These are phyloP conservation scores for Ceratocystis harringtonii DNA, from an alignment of 2,329 filamentous ascomycete genomes.

Conservation along the genomic window DNA sequence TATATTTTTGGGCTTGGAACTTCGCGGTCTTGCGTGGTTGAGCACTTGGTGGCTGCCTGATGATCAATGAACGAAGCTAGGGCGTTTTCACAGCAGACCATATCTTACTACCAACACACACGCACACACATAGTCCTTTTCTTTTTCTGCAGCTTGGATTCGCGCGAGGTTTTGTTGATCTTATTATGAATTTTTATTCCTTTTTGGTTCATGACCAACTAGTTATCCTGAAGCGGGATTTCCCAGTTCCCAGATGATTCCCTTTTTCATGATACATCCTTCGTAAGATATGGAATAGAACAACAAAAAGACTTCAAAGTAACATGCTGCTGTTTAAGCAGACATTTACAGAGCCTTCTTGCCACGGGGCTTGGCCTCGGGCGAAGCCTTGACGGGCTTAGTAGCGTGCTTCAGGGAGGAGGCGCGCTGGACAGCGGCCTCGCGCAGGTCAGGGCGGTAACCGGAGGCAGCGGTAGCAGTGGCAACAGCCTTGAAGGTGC, in stretches of 20 bases:
- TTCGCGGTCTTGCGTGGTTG: too few relatives aligned
- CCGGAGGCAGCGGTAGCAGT: slow-evolving; percentile 65
- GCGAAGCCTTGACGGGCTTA: slow-evolving; percentile 59
- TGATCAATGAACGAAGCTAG: too few relatives aligned
- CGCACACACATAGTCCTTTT: neutral
- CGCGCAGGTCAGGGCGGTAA: slow-evolving; percentile 70
- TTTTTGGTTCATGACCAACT: slow-evolving; percentile 13
- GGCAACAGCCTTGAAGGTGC: slow-evolving; percentile 81
- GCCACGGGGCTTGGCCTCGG: slow-evolving; percentile 62
- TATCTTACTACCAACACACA: too few relatives aligned
- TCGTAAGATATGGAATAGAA: slow-evolving; percentile 6
- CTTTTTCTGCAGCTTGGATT: too few relatives aligned
- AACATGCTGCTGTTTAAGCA: slow-evolving; percentile 7
- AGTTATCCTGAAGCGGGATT: slow-evolving; percentile 6
- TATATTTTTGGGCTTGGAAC: too few relatives aligned
- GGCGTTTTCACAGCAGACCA: too few relatives aligned
- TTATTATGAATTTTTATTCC: slow-evolving; percentile 12
- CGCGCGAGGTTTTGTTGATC: neutral
- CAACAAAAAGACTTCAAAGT: slow-evolving; percentile 13
- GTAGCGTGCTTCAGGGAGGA: slow-evolving; percentile 71
- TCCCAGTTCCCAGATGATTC: slow-evolving; percentile 5
- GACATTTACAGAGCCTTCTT: slow-evolving; percentile 42
- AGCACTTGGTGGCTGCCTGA: too few relatives aligned
- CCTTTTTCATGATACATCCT: slow-evolving; percentile 12
- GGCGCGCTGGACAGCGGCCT: slow-evolving; percentile 69